phyloP scores from a whole-genome alignment of 2,329 filamentous ascomycete genomes.

The Emergomyces africanus region DNA sequence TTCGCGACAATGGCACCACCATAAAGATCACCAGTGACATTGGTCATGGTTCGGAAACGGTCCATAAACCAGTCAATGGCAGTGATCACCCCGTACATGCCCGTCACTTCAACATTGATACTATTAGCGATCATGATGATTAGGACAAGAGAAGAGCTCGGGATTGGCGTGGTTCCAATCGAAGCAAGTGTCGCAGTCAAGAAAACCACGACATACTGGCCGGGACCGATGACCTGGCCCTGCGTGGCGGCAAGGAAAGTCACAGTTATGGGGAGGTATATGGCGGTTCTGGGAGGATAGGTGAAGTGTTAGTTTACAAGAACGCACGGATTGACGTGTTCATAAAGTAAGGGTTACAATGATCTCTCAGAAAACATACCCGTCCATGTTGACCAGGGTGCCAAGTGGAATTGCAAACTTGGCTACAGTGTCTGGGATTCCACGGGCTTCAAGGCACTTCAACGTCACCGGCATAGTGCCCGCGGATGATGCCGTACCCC shows the following conservation, averaged over 20 bases:
- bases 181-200: constrained; percentile 40
- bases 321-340: neutral
- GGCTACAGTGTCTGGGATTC: constrained; percentile 32
- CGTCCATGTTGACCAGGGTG: constrained; percentile 41
- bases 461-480: constrained; percentile 41
- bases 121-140: constrained; percentile 39
- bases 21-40: constrained; percentile 41
- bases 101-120: constrained; percentile 33
- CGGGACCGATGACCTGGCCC: constrained; percentile 30
- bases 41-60: constrained; percentile 40
- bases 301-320: neutral
- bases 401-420: constrained; percentile 39
- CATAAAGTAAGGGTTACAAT: constrained; percentile 1
- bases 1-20: constrained; percentile 30
- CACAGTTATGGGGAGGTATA: constrained; percentile 43
- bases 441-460: constrained; percentile 26
- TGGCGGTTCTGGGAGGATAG: constrained; percentile 30
- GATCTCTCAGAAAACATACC: constrained; percentile 8
- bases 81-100: constrained; percentile 41
- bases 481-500: constrained; percentile 42
- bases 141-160: constrained; percentile 39
- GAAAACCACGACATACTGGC: constrained; percentile 38
- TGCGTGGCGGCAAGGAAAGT: constrained; percentile 42
- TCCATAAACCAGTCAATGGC: constrained; percentile 46
- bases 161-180: constrained; percentile 43